phyloP scores from a whole-genome alignment of 495 filamentous ascomycete genomes.

The Penicillium pulvis region DNA sequence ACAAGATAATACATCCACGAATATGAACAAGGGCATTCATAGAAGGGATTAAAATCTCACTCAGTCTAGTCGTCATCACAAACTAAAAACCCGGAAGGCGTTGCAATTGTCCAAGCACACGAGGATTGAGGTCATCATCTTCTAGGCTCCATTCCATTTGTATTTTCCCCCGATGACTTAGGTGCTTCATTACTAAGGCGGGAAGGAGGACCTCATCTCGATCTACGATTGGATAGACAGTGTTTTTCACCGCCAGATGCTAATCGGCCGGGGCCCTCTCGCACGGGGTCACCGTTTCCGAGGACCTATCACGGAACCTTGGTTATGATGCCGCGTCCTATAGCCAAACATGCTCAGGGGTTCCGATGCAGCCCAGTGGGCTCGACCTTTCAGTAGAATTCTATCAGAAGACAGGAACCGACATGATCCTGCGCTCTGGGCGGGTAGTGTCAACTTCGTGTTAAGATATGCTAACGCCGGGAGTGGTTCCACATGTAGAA shows the following conservation, averaged over 20 bases:
- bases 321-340: background rate
- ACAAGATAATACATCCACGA: background rate
- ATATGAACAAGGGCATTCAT: background rate
- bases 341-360: conserved; percentile 19
- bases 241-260: conserved; percentile 30
- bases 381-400: conserved; percentile 4
- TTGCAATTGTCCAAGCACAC: background rate
- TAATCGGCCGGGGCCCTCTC: conserved; percentile 6
- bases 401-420: conserved; percentile 18
- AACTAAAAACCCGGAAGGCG: background rate
- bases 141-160: background rate
- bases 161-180: background rate
- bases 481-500: background rate
- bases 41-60: conserved; percentile 3
- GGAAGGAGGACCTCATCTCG: background rate
- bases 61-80: background rate
- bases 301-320: conserved; percentile 23
- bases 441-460: background rate
- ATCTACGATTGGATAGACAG: conserved; percentile 23
- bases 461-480: background rate
- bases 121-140: conserved; percentile 4
- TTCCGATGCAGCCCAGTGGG: conserved; percentile 11
- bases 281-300: conserved; percentile 15
- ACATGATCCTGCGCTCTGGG: conserved; percentile 9
- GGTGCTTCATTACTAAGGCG: conserved; percentile 1